Base-by-base conservation (phyloP, 73 alveolate species). In the Paramecium sonneborni region DNA sequence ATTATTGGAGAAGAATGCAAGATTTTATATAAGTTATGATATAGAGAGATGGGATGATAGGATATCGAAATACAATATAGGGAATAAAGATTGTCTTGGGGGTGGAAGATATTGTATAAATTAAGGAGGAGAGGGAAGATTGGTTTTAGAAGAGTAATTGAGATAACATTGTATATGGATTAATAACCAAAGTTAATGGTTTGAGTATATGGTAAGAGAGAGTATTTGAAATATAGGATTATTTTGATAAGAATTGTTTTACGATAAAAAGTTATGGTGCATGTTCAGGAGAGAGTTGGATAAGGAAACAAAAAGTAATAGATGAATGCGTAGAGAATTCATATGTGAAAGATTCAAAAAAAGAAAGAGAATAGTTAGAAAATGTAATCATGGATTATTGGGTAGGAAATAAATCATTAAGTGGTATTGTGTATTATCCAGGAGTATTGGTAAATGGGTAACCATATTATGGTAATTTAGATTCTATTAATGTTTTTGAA, bases 221-320 rank as follows among this genome's bases (percentile, higher is more conserved):
- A 62, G 39, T 15, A 15, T 5, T 48, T 35, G 5, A 52, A 62
- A 62, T 62, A 23, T 62, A 62, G 84, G 86, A 72, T 34, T 72
- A 72, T 41, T 72, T 72, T 37, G 57, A 72, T 72, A 35, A 72
- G 57, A 72, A 72, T 72, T 72, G 86, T 72, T 32, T 72, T 72
- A 3, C 12, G n/a, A 10, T 18, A 2, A 6, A 34, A 72, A 3
- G 20, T 12, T 72, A 34, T 20, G 55, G 8, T 2, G 28, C 20
- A 3, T 72, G 86, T 38, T 72, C 32, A 10, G 35, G 14, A 32
- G 58, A 15, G 18, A 35, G 12, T 14, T 9, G 2, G 11, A 35
- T 38, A 34, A 2, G 2, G 9, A 6, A 72, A 30, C 11, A 72
- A 38, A n/a, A 72, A 6, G 8, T 3, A 3, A 21, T 72, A 8